Percentiles rank a stretch among this genome's conserved stretches.
Evolutionary conservation across 1,284 basidiomycete species (phyloP).

Genomic region (Apiotrichum siamense): DNA sequence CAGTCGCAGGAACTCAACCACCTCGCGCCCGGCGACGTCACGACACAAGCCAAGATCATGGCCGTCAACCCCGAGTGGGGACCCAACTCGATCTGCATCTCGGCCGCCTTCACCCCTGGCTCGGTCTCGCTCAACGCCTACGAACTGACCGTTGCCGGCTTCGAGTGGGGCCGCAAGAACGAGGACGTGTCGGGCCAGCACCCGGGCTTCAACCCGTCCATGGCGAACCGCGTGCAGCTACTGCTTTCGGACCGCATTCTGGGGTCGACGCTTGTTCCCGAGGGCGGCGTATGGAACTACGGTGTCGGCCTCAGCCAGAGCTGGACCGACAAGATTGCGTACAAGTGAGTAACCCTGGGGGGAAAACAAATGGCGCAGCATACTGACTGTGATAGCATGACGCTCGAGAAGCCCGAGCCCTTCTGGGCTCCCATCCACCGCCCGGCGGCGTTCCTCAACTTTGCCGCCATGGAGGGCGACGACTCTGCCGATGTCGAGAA

Average conservation of each 20-base stretch:
- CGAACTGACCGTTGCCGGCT: conserved; percentile 80
- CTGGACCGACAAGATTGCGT: conserved; percentile 79
- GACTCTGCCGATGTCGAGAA: conserved; percentile 89
- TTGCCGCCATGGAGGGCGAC: conserved; percentile 75
- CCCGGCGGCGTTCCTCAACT: conserved; percentile 82
- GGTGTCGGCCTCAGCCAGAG: conserved; percentile 84
- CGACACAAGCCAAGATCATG: conserved; percentile 94
- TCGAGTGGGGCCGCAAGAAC: conserved; percentile 98
- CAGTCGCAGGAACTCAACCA: conserved; percentile 86
- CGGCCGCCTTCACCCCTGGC: conserved; percentile 94
- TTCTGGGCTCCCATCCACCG: conserved; percentile 98
- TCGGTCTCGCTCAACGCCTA: conserved; percentile 93
- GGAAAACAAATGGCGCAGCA: too few species aligned
- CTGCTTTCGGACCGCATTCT: conserved; percentile 88
- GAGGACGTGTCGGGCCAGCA: conserved; percentile 77
- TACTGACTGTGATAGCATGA: too few species aligned
- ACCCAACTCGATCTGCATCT: conserved; percentile 87
- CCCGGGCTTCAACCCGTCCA: conserved; percentile 89
- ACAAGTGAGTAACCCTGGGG: too few species aligned
- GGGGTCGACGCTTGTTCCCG: conserved; percentile 83
- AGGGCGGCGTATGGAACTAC: conserved; percentile 90
- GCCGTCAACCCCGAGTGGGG: conserved; percentile 91
- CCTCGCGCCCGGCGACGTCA: conserved; percentile 89
- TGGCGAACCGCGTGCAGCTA: conserved; percentile 95
- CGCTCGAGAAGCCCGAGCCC: conserved; percentile 78